Conservation (phyloP, 139 green algal species). For the Chlamydomonas eustigma region DNA sequence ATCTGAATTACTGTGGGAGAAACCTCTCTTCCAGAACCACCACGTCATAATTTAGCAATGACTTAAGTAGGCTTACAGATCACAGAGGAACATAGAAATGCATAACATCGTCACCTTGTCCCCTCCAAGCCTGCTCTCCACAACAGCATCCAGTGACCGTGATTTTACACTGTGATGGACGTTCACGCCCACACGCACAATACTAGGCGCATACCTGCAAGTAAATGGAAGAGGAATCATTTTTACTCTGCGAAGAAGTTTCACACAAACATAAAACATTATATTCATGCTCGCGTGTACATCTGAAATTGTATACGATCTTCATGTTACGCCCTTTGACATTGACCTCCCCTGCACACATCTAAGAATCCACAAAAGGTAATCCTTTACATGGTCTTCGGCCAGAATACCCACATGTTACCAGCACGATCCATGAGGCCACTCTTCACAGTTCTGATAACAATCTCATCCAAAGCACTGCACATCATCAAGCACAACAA, state of each 20-base stretch:
- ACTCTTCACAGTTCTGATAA: slow-evolving; percentile 49
- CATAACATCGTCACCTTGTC: too few species aligned
- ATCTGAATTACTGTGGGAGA: background rate
- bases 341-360: background rate
- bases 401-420: slow-evolving; percentile 22
- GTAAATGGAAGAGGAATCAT: too few species aligned
- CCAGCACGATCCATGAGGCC: slow-evolving; percentile 62
- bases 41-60: too few species aligned
- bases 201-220: slow-evolving; percentile 47
- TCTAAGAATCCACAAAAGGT: too few species aligned
- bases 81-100: too few species aligned
- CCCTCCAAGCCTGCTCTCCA: slow-evolving; percentile 31
- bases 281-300: background rate
- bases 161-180: slow-evolving; percentile 67
- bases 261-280: background rate
- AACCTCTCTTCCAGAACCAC: too few species aligned
- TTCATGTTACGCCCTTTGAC: background rate
- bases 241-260: background rate
- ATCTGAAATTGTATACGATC: background rate
- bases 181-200: slow-evolving; percentile 74
- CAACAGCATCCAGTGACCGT: slow-evolving; percentile 62
- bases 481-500: too few species aligned
- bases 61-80: too few species aligned
- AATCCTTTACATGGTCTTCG: too few species aligned
- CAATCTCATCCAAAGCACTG: slow-evolving; percentile 83